Base-by-base conservation (phyloP, 805 yeast genomes). In the Kazachstania viticola region DNA sequence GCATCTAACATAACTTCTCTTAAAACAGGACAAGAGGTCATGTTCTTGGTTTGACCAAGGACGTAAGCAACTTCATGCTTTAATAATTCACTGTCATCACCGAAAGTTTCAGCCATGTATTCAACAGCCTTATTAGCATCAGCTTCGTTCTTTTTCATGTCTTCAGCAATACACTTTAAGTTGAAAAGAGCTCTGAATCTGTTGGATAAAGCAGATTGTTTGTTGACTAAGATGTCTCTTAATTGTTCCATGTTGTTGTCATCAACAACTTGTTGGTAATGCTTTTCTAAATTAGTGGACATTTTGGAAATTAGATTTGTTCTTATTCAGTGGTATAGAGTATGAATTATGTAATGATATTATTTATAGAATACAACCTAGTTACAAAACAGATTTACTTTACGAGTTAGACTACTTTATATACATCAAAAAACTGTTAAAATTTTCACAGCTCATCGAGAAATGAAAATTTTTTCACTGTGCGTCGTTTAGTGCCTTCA, bases 1-100 rank as follows among this genome's bases (percentile, higher is more conserved):
- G 54, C 49, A 54, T 78, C 75, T 30, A 61, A 59, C 47, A 91
- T 67, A 15, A 84, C 94, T 6, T 67, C 67, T 55, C 83, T 71
- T 38, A 91, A 68, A 30, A 74, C 67, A 30, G 82, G 79, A 38
- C 88, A 81, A 36, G 95, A 84, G 35, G 71, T 58, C 44, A 75
- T 52, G 61, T 87, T 87, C 54, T 81, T 77, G 29, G 95, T 87
- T 61, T 91, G 99, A 28, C 99, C 99, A 37, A 91, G 63, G 9
- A 88, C 96, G 50, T 91, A 91, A 6, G 98, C 97, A 34, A 91
- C 93, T 61, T 91, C 99, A 53, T 91, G 99, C 62, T 93, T 93
- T 53, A 91, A 68, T 33, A 91, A 69, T 59, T 93, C 98, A 14
- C 93, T 78, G 32, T 73, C 71, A 52, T 83, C 94, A 25, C 58